These are phyloP conservation scores for Corchorus capsularis DNA, from an alignment of 345 rosid genomes.

Conservation along the genomic window DNA sequence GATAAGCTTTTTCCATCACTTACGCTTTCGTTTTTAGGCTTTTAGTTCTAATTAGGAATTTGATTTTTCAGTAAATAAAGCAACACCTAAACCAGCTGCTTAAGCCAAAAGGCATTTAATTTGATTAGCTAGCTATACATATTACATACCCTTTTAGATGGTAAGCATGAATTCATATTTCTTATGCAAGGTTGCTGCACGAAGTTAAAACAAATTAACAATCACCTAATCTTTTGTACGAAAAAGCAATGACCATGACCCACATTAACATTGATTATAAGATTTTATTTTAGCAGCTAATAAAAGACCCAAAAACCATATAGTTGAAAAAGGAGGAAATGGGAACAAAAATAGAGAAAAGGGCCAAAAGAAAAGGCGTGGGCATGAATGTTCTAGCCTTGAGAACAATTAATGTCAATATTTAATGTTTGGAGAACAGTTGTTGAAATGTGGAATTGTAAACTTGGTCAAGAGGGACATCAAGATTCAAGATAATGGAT, in stretches of 20 bases:
- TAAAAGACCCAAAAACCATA: too few relatives aligned
- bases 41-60: not conserved
- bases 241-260: not conserved
- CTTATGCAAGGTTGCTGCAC: too few relatives aligned
- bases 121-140: too few relatives aligned
- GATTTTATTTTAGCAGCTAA: not conserved
- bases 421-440: not conserved
- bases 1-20: not conserved
- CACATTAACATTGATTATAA: not conserved
- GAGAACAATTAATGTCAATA: not conserved
- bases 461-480: not conserved
- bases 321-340: too few relatives aligned
- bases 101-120: too few relatives aligned
- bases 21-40: not conserved
- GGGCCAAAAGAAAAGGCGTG: too few relatives aligned
- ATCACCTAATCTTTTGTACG: too few relatives aligned
- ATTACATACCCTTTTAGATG: not conserved
- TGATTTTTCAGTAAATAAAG: not conserved
- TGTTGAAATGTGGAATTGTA: not conserved
- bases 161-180: not conserved
- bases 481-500: too few relatives aligned
- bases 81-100: not conserved
- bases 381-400: too few relatives aligned
- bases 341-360: too few relatives aligned
- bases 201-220: too few relatives aligned